Percentiles rank a stretch among this genome's conserved stretches.
Evolutionary conservation across 225 moss, liverwort and hornwort species (phyloP).

Genomic region (Asterella californica): DNA sequence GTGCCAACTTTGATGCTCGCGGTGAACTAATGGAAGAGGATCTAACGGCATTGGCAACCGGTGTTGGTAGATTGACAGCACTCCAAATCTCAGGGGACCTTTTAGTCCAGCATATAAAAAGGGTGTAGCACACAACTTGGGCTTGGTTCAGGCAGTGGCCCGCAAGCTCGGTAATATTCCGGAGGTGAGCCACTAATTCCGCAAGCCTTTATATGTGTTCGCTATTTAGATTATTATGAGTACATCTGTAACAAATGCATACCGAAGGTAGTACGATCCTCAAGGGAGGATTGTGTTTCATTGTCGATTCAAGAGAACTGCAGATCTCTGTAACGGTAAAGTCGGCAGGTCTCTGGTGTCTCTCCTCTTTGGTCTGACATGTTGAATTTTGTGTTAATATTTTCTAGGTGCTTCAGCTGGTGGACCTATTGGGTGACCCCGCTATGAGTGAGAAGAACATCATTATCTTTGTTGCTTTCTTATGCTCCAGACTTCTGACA

Average conservation of each 20-base stretch:
- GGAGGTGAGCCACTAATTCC: constrained; percentile 39
- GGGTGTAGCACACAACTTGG: constrained; percentile 58
- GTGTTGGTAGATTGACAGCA: constrained; percentile 21
- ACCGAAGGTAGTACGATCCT: not conserved
- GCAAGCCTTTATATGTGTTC: not conserved
- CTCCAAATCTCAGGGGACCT: constrained; percentile 26
- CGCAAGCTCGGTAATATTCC: constrained; percentile 57
- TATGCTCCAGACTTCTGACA: constrained; percentile 65
- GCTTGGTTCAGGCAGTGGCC: constrained; percentile 61
- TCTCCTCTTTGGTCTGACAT: not conserved
- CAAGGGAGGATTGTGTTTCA: not conserved
- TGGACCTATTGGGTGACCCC: constrained; percentile 60
- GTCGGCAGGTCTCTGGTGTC: not conserved
- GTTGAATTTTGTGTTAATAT: not conserved
- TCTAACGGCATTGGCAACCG: constrained; percentile 16
- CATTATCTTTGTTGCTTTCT: constrained; percentile 69
- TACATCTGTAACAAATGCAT: not conserved
- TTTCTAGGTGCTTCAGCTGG: constrained; percentile 54
- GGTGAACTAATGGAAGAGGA: not conserved
- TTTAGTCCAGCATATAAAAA: constrained; percentile 33
- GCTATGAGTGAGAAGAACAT: constrained; percentile 67
- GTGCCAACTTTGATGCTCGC: not conserved
- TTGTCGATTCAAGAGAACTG: not conserved
- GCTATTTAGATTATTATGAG: not conserved
- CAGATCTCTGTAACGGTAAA: not conserved